Percentiles rank a stretch among this genome's conserved stretches.
phyloP scores from a whole-genome alignment of 495 filamentous ascomycete species.

The Jackrogersella multiformis region DNA sequence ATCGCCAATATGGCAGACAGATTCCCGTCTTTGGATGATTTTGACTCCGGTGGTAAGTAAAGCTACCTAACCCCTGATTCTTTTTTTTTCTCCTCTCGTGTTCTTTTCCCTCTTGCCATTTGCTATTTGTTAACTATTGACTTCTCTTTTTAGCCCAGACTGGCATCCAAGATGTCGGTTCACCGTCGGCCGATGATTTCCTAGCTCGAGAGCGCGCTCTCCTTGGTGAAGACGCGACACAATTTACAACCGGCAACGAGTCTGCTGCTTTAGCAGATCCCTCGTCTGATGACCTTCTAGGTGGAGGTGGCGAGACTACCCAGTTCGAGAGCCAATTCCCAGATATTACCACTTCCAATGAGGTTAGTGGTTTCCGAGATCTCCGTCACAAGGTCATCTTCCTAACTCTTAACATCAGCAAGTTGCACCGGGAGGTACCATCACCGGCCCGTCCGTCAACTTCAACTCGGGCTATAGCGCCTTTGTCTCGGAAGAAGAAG shows the following conservation, averaged over 20 bases:
- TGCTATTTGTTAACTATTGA: conserved; percentile 4
- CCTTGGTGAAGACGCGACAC: conserved; percentile 90
- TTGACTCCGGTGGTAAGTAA: conserved; percentile 80
- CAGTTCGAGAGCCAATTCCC: conserved; percentile 91
- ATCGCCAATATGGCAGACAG: conserved; percentile 81
- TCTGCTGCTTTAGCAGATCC: conserved; percentile 66
- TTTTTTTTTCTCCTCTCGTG: neutral
- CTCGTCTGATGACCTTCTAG: conserved; percentile 77
- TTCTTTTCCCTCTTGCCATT: neutral
- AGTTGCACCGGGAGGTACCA: conserved; percentile 86
- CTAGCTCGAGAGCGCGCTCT: conserved; percentile 86
- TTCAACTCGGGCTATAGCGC: conserved; percentile 74
- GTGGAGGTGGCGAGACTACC: conserved; percentile 67
- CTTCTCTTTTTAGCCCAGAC: conserved; percentile 52
- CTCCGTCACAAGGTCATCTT: neutral
- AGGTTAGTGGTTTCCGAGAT: conserved; percentile 65
- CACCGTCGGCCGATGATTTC: conserved; percentile 75
- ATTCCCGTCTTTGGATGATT: conserved; percentile 96
- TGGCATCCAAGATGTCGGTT: conserved; percentile 53
- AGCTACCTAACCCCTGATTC: conserved; percentile 8
- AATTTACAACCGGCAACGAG: conserved; percentile 85
- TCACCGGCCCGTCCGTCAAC: conserved; percentile 77
- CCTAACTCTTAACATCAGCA: conserved; percentile 59
- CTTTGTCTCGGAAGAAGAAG: conserved; percentile 71
- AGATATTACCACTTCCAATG: conserved; percentile 78